phyloP scores from a whole-genome alignment of 2,329 filamentous ascomycete genomes.

The Hypoxylon sp. region DNA sequence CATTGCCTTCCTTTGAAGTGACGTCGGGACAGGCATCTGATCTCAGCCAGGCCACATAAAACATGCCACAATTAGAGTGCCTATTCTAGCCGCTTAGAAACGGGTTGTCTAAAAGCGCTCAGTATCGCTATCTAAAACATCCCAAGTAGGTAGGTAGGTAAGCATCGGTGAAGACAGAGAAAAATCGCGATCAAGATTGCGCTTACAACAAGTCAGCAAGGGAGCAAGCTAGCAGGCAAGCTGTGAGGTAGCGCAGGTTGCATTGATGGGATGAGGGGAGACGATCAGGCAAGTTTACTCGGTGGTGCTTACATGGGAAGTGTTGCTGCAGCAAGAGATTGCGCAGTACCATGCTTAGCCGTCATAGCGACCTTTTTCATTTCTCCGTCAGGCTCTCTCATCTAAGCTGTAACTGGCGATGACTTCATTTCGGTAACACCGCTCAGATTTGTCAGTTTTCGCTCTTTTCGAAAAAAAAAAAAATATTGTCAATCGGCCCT shows the following conservation, averaged over 20 bases:
- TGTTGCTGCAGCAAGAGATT: constrained; percentile 33
- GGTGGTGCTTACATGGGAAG: constrained; percentile 25
- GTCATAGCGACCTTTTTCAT: constrained; percentile 6
- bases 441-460: not conserved
- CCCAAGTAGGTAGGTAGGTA: not conserved
- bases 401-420: constrained; percentile 14
- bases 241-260: not conserved
- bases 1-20: constrained; percentile 13
- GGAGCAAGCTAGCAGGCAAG: constrained; percentile 1
- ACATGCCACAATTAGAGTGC: constrained; percentile 10
- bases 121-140: not conserved
- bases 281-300: constrained; percentile 18
- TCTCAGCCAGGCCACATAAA: constrained; percentile 21
- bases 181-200: constrained; percentile 31
- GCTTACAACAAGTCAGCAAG: constrained; percentile 9
- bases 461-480: not conserved
- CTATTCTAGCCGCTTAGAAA: constrained; percentile 5
- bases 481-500: constrained; percentile 1
- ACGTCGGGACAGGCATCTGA: constrained; percentile 21
- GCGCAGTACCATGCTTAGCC: constrained; percentile 23
- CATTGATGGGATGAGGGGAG: constrained; percentile 13
- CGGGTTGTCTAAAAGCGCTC: constrained; percentile 1
- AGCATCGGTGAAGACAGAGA: constrained; percentile 6
- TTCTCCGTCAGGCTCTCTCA: constrained; percentile 8
- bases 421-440: constrained; percentile 33